Conservation (phyloP, 2,329 filamentous ascomycete species). For the Simplicillium sp. region DNA sequence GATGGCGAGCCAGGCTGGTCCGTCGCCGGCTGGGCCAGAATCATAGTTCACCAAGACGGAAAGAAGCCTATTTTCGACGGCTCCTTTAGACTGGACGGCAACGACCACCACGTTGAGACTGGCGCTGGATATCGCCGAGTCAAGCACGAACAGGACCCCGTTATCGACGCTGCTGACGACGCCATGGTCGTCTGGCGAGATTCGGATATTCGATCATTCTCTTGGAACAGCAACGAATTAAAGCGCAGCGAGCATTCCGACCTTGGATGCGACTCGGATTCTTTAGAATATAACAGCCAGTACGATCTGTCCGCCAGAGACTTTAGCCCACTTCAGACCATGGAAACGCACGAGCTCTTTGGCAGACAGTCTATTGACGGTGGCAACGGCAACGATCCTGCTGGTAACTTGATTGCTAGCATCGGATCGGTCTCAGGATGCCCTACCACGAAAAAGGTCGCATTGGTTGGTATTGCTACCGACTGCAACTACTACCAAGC, state of each 20-base stretch:
- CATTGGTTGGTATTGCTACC: slow-evolving; percentile 81
- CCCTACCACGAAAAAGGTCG: slow-evolving; percentile 81
- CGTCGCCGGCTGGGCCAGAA: slow-evolving; percentile 77
- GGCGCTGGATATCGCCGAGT: slow-evolving; percentile 65
- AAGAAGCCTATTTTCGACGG: slow-evolving; percentile 77
- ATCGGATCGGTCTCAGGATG: slow-evolving; percentile 83
- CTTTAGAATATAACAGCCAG: slow-evolving; percentile 69
- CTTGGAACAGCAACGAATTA: slow-evolving; percentile 46
- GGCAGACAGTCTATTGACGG: slow-evolving; percentile 64
- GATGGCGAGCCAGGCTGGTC: slow-evolving; percentile 58
- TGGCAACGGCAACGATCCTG: slow-evolving; percentile 62
- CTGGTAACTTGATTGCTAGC: slow-evolving; percentile 65
- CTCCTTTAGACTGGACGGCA: slow-evolving; percentile 68
- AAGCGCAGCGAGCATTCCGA: slow-evolving; percentile 41
- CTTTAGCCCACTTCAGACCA: slow-evolving; percentile 47
- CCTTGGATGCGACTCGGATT: slow-evolving; percentile 60
- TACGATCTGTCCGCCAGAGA: slow-evolving; percentile 54
- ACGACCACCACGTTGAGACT: slow-evolving; percentile 82
- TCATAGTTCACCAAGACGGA: slow-evolving; percentile 71
- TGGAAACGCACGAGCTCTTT: slow-evolving; percentile 57
- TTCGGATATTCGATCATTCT: slow-evolving; percentile 59
- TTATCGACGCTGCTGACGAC: slow-evolving; percentile 50
- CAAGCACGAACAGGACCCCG: slow-evolving; percentile 62
- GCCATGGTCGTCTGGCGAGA: slow-evolving; percentile 90
- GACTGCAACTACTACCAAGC: slow-evolving; percentile 78